These are phyloP conservation scores for Aspergillus spinulosporus DNA, from an alignment of 2,329 filamentous ascomycete genomes.

Conservation along the genomic window DNA sequence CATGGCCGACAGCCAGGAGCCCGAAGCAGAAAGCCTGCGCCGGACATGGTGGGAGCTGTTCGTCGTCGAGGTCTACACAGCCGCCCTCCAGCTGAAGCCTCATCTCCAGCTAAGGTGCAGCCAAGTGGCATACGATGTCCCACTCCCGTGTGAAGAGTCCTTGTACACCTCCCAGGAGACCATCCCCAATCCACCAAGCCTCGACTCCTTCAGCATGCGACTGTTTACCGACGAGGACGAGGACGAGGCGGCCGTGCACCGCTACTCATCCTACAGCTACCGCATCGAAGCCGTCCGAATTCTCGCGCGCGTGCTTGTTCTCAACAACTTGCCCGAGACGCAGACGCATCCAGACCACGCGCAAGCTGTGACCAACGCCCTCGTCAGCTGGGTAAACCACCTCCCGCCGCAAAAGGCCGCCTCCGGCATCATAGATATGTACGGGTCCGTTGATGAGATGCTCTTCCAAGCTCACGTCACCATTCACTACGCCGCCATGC, in stretches of 20 bases:
- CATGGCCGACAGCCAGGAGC: slow-evolving; percentile 38
- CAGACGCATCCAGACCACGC: slow-evolving; percentile 52
- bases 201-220: slow-evolving; percentile 59
- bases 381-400: slow-evolving; percentile 75
- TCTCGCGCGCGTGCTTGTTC: slow-evolving; percentile 67
- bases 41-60: slow-evolving; percentile 87
- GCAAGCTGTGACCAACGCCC: slow-evolving; percentile 56
- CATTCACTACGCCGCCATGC: slow-evolving; percentile 56
- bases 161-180: slow-evolving; percentile 51
- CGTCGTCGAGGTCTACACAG: slow-evolving; percentile 75
- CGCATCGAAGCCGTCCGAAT: slow-evolving; percentile 77
- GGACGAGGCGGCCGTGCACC: neutral
- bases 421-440: slow-evolving; percentile 58
- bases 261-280: slow-evolving; percentile 80
- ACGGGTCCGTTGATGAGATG: slow-evolving; percentile 71
- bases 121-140: slow-evolving; percentile 67
- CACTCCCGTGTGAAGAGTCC: slow-evolving; percentile 75
- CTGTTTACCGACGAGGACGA: slow-evolving; percentile 63
- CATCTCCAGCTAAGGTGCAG: slow-evolving; percentile 60
- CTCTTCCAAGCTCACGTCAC: slow-evolving; percentile 43
- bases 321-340: slow-evolving; percentile 38
- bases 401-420: slow-evolving; percentile 64
- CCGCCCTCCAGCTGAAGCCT: slow-evolving; percentile 50
- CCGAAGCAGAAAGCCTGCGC: slow-evolving; percentile 76
- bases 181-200: slow-evolving; percentile 60